These are phyloP conservation scores for Phyllosticta capitalensis DNA, from an alignment of 2,329 filamentous ascomycete genomes.

Conservation along the genomic window DNA sequence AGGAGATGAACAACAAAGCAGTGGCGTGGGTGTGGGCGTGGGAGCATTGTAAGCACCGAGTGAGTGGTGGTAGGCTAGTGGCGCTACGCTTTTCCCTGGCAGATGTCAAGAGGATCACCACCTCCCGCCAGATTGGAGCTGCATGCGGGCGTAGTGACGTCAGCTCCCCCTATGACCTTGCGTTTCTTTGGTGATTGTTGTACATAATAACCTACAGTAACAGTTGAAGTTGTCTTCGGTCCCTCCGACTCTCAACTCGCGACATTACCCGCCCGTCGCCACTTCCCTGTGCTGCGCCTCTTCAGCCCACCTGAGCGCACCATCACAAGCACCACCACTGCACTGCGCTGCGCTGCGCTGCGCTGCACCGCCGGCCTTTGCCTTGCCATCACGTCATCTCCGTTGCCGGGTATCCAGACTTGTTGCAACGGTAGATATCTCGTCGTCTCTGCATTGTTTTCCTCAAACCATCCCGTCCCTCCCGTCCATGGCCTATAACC, in stretches of 20 bases:
- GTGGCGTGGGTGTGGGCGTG: too few species aligned
- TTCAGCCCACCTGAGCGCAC: neutral
- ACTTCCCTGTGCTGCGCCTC: neutral
- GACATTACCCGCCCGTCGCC: neutral
- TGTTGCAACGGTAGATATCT: neutral
- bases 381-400: neutral
- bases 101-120: neutral
- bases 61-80: neutral
- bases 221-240: too few species aligned
- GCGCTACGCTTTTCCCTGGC: neutral
- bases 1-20: too few species aligned
- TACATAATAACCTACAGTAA: too few species aligned
- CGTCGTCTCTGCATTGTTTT: neutral
- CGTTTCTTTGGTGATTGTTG: too few species aligned
- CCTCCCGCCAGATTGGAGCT: neutral
- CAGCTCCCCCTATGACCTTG: neutral
- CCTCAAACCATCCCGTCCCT: neutral
- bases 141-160: neutral
- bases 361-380: neutral
- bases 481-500: neutral
- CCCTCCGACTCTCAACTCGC: neutral
- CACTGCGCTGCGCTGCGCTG: too few species aligned
- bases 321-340: neutral
- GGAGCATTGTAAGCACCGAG: neutral
- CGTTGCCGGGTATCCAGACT: neutral